These are phyloP conservation scores for Populus hybrid DNA, from an alignment of 441 rosid species.

Conservation along the genomic window DNA sequence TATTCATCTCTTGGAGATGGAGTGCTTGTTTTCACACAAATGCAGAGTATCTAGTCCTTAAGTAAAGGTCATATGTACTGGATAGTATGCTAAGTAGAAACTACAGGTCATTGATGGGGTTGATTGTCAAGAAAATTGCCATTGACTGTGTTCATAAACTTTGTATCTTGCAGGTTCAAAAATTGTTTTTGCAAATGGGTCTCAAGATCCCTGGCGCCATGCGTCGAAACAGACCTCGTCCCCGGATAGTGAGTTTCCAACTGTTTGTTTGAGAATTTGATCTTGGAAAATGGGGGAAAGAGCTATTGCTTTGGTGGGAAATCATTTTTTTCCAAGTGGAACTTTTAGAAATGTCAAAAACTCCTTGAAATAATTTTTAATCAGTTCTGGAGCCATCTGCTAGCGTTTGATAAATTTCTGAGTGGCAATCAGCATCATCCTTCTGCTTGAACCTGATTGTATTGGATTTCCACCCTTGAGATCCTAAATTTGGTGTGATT, in stretches of 20 bases:
- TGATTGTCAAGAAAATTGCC: not conserved
- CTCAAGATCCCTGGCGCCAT: conserved; percentile 99
- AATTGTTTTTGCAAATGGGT: conserved; percentile 87
- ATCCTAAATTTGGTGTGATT: too few relatives aligned
- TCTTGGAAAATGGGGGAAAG: not conserved
- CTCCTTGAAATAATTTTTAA: not conserved
- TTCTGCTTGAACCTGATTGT: not conserved
- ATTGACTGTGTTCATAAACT: not conserved
- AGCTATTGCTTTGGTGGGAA: not conserved
- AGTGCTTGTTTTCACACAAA: not conserved
- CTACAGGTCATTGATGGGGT: not conserved
- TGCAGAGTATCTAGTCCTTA: not conserved
- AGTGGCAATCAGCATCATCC: not conserved
- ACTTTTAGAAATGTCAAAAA: not conserved
- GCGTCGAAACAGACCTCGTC: conserved; percentile 89
- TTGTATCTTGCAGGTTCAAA: conserved; percentile 61
- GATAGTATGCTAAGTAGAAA: not conserved
- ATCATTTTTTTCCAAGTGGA: not conserved
- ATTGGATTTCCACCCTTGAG: too few relatives aligned
- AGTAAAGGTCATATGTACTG: not conserved
- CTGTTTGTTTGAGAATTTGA: not conserved
- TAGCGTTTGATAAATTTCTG: too few relatives aligned
- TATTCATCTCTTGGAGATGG: not conserved
- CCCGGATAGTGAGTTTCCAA: conserved; percentile 58
- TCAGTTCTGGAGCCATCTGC: not conserved